Percentiles rank a stretch among this genome's conserved stretches.
These are phyloP conservation scores for Ramalina peruviana DNA, from an alignment of 495 filamentous ascomycete species.

Conservation along the genomic window DNA sequence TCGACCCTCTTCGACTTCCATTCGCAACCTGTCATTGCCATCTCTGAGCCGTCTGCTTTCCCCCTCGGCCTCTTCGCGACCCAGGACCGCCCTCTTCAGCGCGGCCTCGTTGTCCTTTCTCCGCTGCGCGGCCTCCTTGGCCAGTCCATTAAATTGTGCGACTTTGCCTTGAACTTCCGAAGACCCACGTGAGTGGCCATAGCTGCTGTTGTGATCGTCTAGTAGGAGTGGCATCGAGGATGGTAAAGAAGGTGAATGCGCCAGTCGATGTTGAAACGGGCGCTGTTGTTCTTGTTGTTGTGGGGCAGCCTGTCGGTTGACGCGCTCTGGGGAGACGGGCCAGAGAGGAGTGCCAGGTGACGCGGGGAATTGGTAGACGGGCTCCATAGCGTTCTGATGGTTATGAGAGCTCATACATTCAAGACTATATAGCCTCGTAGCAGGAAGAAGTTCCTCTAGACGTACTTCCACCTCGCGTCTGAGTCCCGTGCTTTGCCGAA, in stretches of 20 bases:
- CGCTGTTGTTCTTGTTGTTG: background rate
- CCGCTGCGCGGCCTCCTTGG: constrained; percentile 44
- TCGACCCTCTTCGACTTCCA: constrained; percentile 53
- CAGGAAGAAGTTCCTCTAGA: too few species aligned
- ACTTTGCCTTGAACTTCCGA: constrained; percentile 83
- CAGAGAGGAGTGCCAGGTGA: constrained; percentile 51
- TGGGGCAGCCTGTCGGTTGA: constrained; percentile 44
- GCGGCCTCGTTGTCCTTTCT: constrained; percentile 54
- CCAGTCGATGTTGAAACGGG: background rate
- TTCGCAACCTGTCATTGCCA: constrained; percentile 36
- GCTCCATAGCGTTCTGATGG: constrained; percentile 10
- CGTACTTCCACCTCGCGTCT: too few species aligned
- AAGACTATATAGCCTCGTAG: too few species aligned
- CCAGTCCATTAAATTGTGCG: constrained; percentile 63
- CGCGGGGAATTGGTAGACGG: constrained; percentile 26
- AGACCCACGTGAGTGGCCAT: constrained; percentile 24
- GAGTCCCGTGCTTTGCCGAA: too few species aligned
- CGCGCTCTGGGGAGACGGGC: constrained; percentile 65
- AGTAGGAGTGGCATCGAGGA: constrained; percentile 37
- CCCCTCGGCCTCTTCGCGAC: constrained; percentile 68
- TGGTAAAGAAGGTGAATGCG: constrained; percentile 32
- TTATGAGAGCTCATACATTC: too few species aligned
- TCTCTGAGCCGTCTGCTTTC: constrained; percentile 49
- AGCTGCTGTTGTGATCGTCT: constrained; percentile 19
- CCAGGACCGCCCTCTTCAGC: constrained; percentile 65